phyloP scores from a whole-genome alignment of 2,329 filamentous ascomycete genomes.

The Exophiala sp. region DNA sequence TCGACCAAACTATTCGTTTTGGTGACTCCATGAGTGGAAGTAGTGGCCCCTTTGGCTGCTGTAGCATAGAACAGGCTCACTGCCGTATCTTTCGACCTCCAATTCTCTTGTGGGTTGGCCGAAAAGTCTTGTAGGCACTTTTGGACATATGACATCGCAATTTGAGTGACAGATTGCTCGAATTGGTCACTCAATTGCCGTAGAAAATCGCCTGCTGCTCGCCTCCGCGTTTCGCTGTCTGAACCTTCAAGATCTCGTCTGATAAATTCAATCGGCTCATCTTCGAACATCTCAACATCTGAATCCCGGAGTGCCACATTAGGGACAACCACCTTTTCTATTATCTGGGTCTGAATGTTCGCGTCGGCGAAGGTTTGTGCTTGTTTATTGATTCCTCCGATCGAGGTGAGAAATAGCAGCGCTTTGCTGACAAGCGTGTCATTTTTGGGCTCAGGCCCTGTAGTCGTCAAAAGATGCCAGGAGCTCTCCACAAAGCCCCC shows the following conservation, averaged over 20 bases:
- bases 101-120: slow-evolving; percentile 66
- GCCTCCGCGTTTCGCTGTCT: slow-evolving; percentile 85
- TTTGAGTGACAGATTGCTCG: slow-evolving; percentile 75
- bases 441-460: slow-evolving; percentile 85
- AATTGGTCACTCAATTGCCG: slow-evolving; percentile 86
- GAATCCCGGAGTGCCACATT: slow-evolving; percentile 90
- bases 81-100: slow-evolving; percentile 98
- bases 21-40: slow-evolving; percentile 83
- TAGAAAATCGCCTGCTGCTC: slow-evolving; percentile 92
- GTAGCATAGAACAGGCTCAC: slow-evolving; percentile 94
- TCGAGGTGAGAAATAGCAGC: slow-evolving; percentile 87
- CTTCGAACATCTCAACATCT: slow-evolving; percentile 93
- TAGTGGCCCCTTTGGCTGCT: slow-evolving; percentile 85
- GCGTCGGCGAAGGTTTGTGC: slow-evolving; percentile 82
- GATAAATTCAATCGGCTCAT: slow-evolving; percentile 98
- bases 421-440: slow-evolving; percentile 93
- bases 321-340: slow-evolving; percentile 92
- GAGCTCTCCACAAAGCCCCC: slow-evolving; percentile 82
- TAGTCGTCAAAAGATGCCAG: slow-evolving; percentile 84
- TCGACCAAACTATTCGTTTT: slow-evolving; percentile 83
- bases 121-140: slow-evolving; percentile 75
- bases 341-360: slow-evolving; percentile 74
- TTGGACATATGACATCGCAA: slow-evolving; percentile 83
- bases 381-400: slow-evolving; percentile 74
- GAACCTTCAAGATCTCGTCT: slow-evolving; percentile 91